Conservation (phyloP, 805 yeast genomes). For the Myxozyma vanderwaltii region DNA sequence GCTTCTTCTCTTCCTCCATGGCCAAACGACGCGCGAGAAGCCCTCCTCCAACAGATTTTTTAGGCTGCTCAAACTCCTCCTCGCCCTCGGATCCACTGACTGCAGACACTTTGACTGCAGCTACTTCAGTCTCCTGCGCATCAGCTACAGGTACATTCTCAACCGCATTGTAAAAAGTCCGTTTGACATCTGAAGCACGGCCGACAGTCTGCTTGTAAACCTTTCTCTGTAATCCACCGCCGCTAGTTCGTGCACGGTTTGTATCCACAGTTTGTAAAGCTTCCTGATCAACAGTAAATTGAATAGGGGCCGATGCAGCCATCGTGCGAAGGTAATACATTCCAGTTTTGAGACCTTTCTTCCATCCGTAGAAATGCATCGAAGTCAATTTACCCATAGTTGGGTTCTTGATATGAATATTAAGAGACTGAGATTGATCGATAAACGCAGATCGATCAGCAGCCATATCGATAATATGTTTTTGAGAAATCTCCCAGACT, state of each 20-base stretch:
- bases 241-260: slow-evolving; percentile 16
- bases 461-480: slow-evolving; percentile 81
- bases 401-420: slow-evolving; percentile 83
- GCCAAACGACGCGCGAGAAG: slow-evolving; percentile 13
- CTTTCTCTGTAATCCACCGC: slow-evolving; percentile 11
- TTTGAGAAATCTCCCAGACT: slow-evolving; percentile 95
- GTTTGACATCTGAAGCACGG: slow-evolving; percentile 11
- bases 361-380: slow-evolving; percentile 99
- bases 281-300: slow-evolving; percentile 72
- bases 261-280: slow-evolving; percentile 41
- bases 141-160: background rate
- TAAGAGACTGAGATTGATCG: slow-evolving; percentile 90
- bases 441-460: slow-evolving; percentile 73
- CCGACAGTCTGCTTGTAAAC: slow-evolving; percentile 17
- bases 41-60: background rate
- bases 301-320: slow-evolving; percentile 96
- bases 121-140: background rate
- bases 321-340: slow-evolving; percentile 97
- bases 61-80: slow-evolving; percentile 4
- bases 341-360: slow-evolving; percentile 96
- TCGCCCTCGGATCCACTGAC: background rate
- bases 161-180: slow-evolving; percentile 2
- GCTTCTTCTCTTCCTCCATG: slow-evolving; percentile 33
- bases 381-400: slow-evolving; percentile 95
- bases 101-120: background rate